Evolutionary conservation across 495 filamentous ascomycete genomes (phyloP), one percentile per base, ranked within the genome.

Genomic region (Gamarada debralockiae): DNA sequence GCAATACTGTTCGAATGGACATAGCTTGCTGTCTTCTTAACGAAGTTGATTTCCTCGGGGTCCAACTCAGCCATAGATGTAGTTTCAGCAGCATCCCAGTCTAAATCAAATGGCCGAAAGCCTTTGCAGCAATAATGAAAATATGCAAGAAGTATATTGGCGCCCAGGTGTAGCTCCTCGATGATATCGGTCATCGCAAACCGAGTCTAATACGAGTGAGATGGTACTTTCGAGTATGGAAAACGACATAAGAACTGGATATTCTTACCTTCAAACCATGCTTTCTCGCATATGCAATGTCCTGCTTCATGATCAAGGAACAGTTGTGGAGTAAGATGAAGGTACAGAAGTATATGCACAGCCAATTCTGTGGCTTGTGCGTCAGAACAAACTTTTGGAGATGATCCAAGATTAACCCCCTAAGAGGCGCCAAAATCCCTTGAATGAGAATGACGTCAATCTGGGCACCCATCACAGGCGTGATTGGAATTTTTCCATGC

Each of bases 61-160:
- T n/a, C 31, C 31, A 34, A n/a, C n/a, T 34, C 31, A 34, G 31
- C 31, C n/a, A n/a, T n/a, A n/a, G n/a, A n/a, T 7, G 8, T 34
- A n/a, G 7, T 34, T 7, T 34, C 31, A n/a, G 14, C 24, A 10
- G 21, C 38, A 14, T 14, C 1, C 24, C 1, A 50, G 48, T 50
- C 61, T 8, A 48, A 37, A 21, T 47, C 52, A 27, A 56, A 58
- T n/a, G 46, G 44, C 38, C 55, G 55, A 22, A 61, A 56, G 4
- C 56, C 76, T 62, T 79, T 80, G 62, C 78, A 81, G 62, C 73
- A 77, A 67, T 80, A 77, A 64, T 82, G 79, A 37, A 78, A 82
- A 58, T 81, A 78, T 25, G 73, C 74, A 9, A 82, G 66, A 38
- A 82, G 60, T 47, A 79, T 79, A 48, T 81, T 81, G 17, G 79